Conservation (phyloP, 2,329 filamentous ascomycete genomes). For the Pseudocercospora vitis region DNA sequence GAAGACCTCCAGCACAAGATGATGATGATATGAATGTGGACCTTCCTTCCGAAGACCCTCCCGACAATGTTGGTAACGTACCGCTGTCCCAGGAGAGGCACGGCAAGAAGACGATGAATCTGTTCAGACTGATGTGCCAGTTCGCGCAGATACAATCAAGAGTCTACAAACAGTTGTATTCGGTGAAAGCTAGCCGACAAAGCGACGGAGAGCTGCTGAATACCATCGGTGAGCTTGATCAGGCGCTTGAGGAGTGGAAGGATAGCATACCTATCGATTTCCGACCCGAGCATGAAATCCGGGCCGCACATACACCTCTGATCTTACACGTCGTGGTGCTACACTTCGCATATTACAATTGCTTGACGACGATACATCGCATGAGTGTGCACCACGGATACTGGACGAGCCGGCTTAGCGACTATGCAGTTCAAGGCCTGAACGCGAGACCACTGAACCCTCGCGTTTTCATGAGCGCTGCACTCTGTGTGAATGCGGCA, state of each 20-base stretch:
- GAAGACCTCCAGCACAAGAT: slow-evolving; percentile 69
- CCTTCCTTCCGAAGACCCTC: slow-evolving; percentile 83
- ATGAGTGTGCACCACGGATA: slow-evolving; percentile 98
- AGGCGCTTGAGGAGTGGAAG: slow-evolving; percentile 85
- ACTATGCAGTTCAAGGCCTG: slow-evolving; percentile 91
- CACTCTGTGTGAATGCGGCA: slow-evolving; percentile 88
- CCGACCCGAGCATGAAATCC: slow-evolving; percentile 95
- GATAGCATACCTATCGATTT: slow-evolving; percentile 93
- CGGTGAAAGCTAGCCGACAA: slow-evolving; percentile 86
- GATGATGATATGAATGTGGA: slow-evolving; percentile 94
- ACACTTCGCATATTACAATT: slow-evolving; percentile 98
- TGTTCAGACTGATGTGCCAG: slow-evolving; percentile 90
- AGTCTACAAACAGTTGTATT: slow-evolving; percentile 91
- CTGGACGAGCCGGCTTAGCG: slow-evolving; percentile 92
- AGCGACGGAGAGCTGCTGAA: slow-evolving; percentile 90
- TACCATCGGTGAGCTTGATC: slow-evolving; percentile 92
- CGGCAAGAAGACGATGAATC: slow-evolving; percentile 87
- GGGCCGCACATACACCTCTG: slow-evolving; percentile 86
- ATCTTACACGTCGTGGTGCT: slow-evolving; percentile 91
- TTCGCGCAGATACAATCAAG: slow-evolving; percentile 89
- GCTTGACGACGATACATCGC: slow-evolving; percentile 92
- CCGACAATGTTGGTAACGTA: slow-evolving; percentile 92
- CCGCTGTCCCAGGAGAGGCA: slow-evolving; percentile 65
- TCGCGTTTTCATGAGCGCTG: slow-evolving; percentile 88
- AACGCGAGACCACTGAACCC: slow-evolving; percentile 91